Percentiles rank a stretch among this genome's conserved stretches.
phyloP scores from a whole-genome alignment of 2,329 filamentous ascomycete species.

The Cadophora sp. region DNA sequence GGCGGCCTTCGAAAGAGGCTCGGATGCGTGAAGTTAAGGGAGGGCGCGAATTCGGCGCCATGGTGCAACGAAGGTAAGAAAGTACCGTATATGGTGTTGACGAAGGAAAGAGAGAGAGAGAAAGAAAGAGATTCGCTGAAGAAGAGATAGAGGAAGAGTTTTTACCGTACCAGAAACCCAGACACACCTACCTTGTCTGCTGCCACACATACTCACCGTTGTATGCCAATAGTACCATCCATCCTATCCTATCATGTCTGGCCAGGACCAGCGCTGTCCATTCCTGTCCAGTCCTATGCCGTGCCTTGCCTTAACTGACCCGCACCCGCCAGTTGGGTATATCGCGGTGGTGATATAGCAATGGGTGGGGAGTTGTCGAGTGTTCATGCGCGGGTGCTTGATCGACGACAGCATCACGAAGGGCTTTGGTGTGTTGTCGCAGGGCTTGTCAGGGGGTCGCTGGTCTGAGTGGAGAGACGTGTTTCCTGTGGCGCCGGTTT shows the following conservation, averaged over 20 bases:
- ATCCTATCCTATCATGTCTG: neutral
- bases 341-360: conserved; percentile 17
- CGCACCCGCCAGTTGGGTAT: conserved; percentile 10
- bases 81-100: conserved; percentile 6
- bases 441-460: conserved; percentile 1
- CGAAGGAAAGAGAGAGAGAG: neutral
- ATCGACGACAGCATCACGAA: conserved; percentile 28
- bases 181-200: conserved; percentile 17
- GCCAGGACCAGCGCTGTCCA: neutral
- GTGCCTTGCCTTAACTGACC: conserved; percentile 1
- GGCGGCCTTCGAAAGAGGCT: conserved; percentile 40
- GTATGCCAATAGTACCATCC: conserved; percentile 1
- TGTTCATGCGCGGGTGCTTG: conserved; percentile 34
- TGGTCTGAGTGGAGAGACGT: conserved; percentile 29
- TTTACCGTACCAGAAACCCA: conserved; percentile 14
- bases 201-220: neutral
- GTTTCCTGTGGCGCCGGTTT: conserved; percentile 33
- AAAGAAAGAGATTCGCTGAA: neutral
- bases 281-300: conserved; percentile 6
- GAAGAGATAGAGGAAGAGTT: conserved; percentile 17
- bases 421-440: conserved; percentile 30
- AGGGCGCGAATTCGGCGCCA: conserved; percentile 41
- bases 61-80: conserved; percentile 15
- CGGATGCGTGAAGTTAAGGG: conserved; percentile 43
- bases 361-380: conserved; percentile 36